Evolutionary conservation across 768 basidiomycete species (phyloP).

Genomic region (Pholiota conissans): DNA sequence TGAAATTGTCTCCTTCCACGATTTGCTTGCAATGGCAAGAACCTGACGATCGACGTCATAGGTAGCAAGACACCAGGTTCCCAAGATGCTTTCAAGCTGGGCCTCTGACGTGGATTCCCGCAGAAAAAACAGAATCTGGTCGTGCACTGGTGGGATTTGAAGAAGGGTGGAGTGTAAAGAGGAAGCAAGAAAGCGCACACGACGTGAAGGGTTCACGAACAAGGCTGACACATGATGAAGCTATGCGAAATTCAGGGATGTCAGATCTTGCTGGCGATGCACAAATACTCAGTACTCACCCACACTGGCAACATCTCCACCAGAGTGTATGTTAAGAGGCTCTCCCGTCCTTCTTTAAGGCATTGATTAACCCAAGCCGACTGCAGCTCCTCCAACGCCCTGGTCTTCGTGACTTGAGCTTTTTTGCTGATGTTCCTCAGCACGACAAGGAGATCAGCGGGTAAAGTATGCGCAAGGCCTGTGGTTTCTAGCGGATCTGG

Average conservation of each 20-base stretch:
- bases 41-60: conserved; percentile 74
- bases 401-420: conserved; percentile 78
- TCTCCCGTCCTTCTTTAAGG: conserved; percentile 41
- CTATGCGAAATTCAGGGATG: conserved; percentile 37
- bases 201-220: conserved; percentile 77
- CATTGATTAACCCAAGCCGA: conserved; percentile 63
- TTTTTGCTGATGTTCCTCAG: conserved; percentile 86
- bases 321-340: conserved; percentile 35
- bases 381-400: conserved; percentile 84
- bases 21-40: conserved; percentile 43
- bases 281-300: conserved; percentile 64
- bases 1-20: conserved; percentile 48
- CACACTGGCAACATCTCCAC: conserved; percentile 84
- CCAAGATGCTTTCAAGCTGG: conserved; percentile 59
- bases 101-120: conserved; percentile 45
- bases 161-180: conserved; percentile 68
- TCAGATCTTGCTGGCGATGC: background rate
- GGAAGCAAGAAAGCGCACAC: conserved; percentile 63
- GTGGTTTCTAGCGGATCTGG: conserved; percentile 88
- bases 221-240: conserved; percentile 85
- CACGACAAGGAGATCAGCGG: conserved; percentile 81
- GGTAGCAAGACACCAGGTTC: conserved; percentile 71
- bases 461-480: conserved; percentile 72
- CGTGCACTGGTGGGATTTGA: conserved; percentile 45
- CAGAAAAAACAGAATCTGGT: conserved; percentile 51